phyloP scores from a whole-genome alignment of 192 early-diverging fungal genomes.

The Diversispora epigaea region DNA sequence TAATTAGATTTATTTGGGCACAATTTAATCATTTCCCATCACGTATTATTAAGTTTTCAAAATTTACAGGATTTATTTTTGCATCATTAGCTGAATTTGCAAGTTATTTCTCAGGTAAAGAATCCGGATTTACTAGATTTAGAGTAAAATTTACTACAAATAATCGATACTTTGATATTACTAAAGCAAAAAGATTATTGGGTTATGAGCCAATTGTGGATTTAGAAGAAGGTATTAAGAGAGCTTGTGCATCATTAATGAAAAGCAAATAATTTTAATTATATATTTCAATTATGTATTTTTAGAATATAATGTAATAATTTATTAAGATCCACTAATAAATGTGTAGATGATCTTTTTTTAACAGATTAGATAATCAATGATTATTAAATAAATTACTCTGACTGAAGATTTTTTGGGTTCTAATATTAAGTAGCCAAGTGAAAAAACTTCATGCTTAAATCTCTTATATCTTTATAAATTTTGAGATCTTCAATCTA shows the following conservation, averaged over 20 bases:
- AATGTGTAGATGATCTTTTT: too few relatives aligned
- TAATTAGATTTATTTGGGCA: constrained; percentile 69
- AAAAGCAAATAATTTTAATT: too few relatives aligned
- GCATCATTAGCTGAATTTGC: constrained; percentile 66
- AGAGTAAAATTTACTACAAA: constrained; percentile 74
- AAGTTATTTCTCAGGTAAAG: constrained; percentile 56
- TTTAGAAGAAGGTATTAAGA: constrained; percentile 55
- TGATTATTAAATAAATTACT: too few relatives aligned
- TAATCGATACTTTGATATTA: constrained; percentile 86
- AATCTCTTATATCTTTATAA: too few relatives aligned
- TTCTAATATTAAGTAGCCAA: too few relatives aligned
- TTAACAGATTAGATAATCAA: too few relatives aligned
- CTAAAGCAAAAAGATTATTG: constrained; percentile 72
- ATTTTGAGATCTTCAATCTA: too few relatives aligned
- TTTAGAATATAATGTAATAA: too few relatives aligned
- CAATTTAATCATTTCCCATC: constrained; percentile 59
- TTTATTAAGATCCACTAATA: too few relatives aligned
- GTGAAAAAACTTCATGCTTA: too few relatives aligned
- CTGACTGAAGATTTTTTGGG: too few relatives aligned
- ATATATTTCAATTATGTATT: too few relatives aligned
- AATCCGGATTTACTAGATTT: constrained; percentile 74
- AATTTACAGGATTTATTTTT: constrained; percentile 47
- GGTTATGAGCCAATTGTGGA: constrained; percentile 56
- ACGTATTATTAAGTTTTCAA: constrained; percentile 59
- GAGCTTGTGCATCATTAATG: constrained; percentile 18